Conservation (phyloP, 148 eudicot genomes). For the Cornus florida region DNA sequence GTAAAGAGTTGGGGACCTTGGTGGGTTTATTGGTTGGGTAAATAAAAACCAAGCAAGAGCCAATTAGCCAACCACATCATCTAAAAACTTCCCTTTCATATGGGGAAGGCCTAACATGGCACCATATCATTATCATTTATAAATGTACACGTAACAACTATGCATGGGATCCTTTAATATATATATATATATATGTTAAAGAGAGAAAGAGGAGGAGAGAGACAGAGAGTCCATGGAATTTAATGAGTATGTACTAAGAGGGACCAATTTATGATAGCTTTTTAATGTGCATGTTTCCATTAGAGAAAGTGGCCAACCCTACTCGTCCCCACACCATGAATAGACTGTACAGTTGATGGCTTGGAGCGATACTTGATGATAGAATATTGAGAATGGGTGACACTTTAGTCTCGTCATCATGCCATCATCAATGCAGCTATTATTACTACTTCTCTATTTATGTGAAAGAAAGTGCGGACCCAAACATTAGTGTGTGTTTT, state of each 20-base stretch:
- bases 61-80: neutral
- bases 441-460: constrained; percentile 6
- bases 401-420: constrained; percentile 21
- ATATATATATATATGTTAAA: too few species aligned
- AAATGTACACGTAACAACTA: constrained; percentile 19
- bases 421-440: constrained; percentile 26
- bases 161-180: constrained; percentile 24
- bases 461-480: neutral
- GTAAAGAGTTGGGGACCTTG: too few species aligned
- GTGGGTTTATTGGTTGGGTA: neutral
- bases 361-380: neutral
- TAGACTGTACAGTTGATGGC: neutral
- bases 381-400: neutral
- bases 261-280: constrained; percentile 19
- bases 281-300: constrained; percentile 27
- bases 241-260: neutral
- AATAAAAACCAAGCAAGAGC: neutral
- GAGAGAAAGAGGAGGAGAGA: constrained; percentile 6
- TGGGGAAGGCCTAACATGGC: constrained; percentile 10
- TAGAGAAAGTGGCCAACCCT: constrained; percentile 13
- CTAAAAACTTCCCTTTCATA: constrained; percentile 6
- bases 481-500: too few species aligned
- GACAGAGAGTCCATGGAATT: neutral
- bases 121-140: constrained; percentile 3
- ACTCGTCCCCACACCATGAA: constrained; percentile 7